Base-by-base conservation (phyloP, 2,329 filamentous ascomycete genomes). In the Diaporthe vexans region DNA sequence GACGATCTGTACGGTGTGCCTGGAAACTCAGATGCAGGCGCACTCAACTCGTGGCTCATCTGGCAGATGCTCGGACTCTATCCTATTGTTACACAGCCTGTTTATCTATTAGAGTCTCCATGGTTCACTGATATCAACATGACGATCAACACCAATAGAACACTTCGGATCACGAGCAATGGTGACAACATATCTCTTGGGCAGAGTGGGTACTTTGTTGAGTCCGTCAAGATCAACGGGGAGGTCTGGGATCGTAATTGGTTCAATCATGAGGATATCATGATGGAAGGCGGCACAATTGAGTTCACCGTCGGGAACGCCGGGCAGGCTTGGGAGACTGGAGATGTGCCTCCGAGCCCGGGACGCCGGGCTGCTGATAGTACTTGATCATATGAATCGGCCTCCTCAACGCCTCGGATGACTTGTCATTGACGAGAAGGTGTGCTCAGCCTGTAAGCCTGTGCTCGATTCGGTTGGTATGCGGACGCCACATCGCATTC, bases 11-110 rank as follows among this genome's bases (percentile, higher is more conserved):
- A 83, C 3, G 92, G 92, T 0, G 88, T 94, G 8, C 91, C 92
- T 0, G 93, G 92, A 0, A 94, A 94, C 78, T 92, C 94, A 74
- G 92, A 94, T 79, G 89, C 87, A 59, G 92, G 92, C 7, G 91
- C 92, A 0, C 94, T 94, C 91, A 92, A 91, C 29, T 88, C 88
- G 0, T 94, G 93, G 76, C 84, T 91, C 0, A 90, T 90, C 0
- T 88, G 94, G 2, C 85, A 88, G 33, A 94, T 94, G 92, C 89
- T 94, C 85, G 93, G 92, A 0, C 82, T 94, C 4, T 94, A 91
- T 81, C 92, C 92, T 0, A 90, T 93, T 51, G 86, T 91, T 0
- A 92, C 92, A 0, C 92, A 94, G 78, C 85, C 93, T 75, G 91
- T 94, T 0, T 94, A 94, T 77, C 87, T 94, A 19, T 91, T 94